Evolutionary conservation across 768 basidiomycete species (phyloP).

Genomic region (Tylopilus plumbeoviolaceoides): DNA sequence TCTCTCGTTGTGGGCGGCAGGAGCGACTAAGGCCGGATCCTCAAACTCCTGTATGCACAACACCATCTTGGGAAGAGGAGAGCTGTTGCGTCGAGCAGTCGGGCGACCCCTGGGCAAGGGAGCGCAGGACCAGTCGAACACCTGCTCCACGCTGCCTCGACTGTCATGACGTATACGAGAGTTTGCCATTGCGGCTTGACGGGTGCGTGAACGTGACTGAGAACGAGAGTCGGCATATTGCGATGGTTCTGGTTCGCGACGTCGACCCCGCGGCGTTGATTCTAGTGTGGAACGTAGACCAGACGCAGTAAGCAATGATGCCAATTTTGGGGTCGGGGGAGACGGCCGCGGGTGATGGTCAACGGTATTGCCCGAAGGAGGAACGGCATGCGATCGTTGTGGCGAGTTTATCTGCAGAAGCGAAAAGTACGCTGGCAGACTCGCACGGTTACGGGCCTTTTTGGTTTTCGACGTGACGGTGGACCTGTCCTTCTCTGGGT

Average conservation of each 20-base stretch:
- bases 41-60: slow-evolving; percentile 34
- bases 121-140: slow-evolving; percentile 45
- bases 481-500: slow-evolving; percentile 22
- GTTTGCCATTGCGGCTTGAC: slow-evolving; percentile 15
- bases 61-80: slow-evolving; percentile 50
- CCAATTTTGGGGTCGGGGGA: slow-evolving; percentile 57
- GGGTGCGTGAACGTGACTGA: slow-evolving; percentile 38
- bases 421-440: slow-evolving; percentile 74
- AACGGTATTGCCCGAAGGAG: slow-evolving; percentile 46
- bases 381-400: slow-evolving; percentile 34
- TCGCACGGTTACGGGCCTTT: slow-evolving; percentile 62
- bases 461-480: slow-evolving; percentile 39
- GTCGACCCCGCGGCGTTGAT: slow-evolving; percentile 52
- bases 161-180: slow-evolving; percentile 20
- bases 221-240: slow-evolving; percentile 36
- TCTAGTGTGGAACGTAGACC: slow-evolving; percentile 35
- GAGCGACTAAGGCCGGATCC: slow-evolving; percentile 26
- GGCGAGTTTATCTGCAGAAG: slow-evolving; percentile 53
- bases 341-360: slow-evolving; percentile 40
- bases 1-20: slow-evolving; percentile 24
- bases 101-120: slow-evolving; percentile 44
- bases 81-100: slow-evolving; percentile 49
- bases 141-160: slow-evolving; percentile 40
- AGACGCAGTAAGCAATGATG: slow-evolving; percentile 32
- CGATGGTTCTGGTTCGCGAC: slow-evolving; percentile 36